Percentiles rank a stretch among this genome's conserved stretches.
These are phyloP conservation scores for Goniomonas avonlea DNA, from an alignment of 78 protist genomes.

Conservation along the genomic window DNA sequence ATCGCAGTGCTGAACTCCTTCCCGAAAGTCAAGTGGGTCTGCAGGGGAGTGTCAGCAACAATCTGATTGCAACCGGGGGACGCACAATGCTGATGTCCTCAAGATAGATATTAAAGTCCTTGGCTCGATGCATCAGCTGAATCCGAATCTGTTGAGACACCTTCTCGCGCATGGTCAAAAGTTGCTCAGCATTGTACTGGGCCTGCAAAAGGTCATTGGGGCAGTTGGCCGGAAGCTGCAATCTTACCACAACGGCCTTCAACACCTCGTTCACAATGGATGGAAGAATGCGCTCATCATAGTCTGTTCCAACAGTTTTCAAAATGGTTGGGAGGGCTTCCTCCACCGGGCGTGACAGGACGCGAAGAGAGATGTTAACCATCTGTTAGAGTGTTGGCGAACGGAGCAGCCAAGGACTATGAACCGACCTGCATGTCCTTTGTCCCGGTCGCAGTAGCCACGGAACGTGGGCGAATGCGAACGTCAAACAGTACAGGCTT, in stretches of 20 bases:
- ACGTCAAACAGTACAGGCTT: conserved; percentile 44
- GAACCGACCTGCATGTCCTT: no score
- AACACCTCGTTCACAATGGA: conserved; percentile 87
- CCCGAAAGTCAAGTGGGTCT: conserved; percentile 54
- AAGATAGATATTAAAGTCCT: conserved; percentile 41
- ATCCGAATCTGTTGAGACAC: conserved; percentile 41
- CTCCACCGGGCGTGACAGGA: conserved; percentile 34
- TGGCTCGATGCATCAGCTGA: conserved; percentile 34
- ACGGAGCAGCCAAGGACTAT: no score
- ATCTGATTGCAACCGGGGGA: neutral
- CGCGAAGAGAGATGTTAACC: conserved; percentile 66
- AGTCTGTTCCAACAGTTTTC: conserved; percentile 54
- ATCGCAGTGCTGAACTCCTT: conserved; percentile 63
- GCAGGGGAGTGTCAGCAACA: neutral
- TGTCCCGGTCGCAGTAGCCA: conserved; percentile 54
- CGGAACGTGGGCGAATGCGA: conserved; percentile 55
- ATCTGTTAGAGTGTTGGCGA: no score
- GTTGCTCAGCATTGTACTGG: conserved; percentile 73
- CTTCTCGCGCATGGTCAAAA: conserved; percentile 58
- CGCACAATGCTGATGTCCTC: conserved; percentile 54
- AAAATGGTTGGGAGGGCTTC: conserved; percentile 42
- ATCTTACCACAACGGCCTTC: conserved; percentile 78
- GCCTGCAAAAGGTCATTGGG: no score
- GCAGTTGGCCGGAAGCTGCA: no score
- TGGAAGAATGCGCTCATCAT: conserved; percentile 68